phyloP scores from a whole-genome alignment of 805 yeast genomes.

The Ogataea sp. region DNA sequence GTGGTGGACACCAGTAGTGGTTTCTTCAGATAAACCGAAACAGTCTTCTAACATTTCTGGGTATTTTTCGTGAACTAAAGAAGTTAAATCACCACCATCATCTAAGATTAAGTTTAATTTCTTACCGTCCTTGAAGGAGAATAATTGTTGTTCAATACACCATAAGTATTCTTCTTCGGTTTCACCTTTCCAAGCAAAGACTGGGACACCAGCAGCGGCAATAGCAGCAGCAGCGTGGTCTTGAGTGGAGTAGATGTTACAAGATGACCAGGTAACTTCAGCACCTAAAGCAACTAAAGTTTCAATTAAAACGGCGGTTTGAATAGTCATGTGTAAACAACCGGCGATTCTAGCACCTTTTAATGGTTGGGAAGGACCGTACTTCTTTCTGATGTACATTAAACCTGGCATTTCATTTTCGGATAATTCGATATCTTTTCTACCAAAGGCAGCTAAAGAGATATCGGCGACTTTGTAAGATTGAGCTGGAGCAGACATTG shows the following conservation, averaged over 20 bases:
- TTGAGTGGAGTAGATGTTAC: conserved; percentile 99
- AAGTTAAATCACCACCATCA: conserved; percentile 98
- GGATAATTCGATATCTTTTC: conserved; percentile 97
- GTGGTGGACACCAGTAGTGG: conserved; percentile 99
- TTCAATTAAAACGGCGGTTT: conserved; percentile 98
- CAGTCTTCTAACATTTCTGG: conserved; percentile 96
- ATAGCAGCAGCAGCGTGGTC: conserved; percentile 99
- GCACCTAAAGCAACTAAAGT: conserved; percentile 97
- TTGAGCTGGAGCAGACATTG: conserved; percentile 53
- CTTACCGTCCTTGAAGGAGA: conserved; percentile 92
- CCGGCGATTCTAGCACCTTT: conserved; percentile 99
- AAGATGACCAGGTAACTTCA: conserved; percentile 98
- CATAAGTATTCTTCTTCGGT: conserved; percentile 98
- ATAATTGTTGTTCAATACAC: conserved; percentile 99
- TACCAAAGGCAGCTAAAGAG: conserved; percentile 98
- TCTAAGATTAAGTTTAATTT: conserved; percentile 95
- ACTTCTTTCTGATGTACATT: conserved; percentile 92
- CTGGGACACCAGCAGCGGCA: conserved; percentile 97
- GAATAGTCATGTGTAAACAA: conserved; percentile 99
- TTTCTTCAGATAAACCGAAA: conserved; percentile 96
- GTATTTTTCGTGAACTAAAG: conserved; percentile 94
- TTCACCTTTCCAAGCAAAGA: conserved; percentile 99
- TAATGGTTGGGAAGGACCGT: conserved; percentile 88
- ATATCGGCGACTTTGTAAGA: conserved; percentile 96
- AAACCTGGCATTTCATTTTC: conserved; percentile 99